phyloP scores from a whole-genome alignment of 192 early-diverging fungal genomes.

The Mortierella claussenii region DNA sequence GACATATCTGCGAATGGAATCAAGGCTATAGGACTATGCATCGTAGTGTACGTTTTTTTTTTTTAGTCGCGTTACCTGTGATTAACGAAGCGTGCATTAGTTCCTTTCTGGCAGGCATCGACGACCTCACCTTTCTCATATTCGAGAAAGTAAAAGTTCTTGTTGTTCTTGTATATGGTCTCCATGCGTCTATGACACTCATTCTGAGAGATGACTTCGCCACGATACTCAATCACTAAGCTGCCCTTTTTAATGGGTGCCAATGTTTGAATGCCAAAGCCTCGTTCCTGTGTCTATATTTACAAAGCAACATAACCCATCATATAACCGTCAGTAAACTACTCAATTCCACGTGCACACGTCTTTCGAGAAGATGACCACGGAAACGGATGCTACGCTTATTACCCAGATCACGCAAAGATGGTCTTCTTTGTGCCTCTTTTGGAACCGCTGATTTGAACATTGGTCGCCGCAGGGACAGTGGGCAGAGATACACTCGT shows the following conservation, averaged over 20 bases:
- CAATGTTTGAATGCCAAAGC: constrained; percentile 75
- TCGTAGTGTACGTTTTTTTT: no score
- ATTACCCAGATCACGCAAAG: constrained; percentile 76
- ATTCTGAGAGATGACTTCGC: constrained; percentile 79
- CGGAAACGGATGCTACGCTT: not conserved
- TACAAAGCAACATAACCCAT: no score
- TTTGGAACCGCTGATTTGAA: constrained; percentile 82
- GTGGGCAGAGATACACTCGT: constrained; percentile 74
- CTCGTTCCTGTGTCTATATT: constrained; percentile 69
- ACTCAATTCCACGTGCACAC: no score
- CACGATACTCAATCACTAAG: constrained; percentile 84
- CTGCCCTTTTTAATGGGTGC: constrained; percentile 62
- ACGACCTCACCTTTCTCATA: constrained; percentile 81
- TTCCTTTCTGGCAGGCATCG: constrained; percentile 81
- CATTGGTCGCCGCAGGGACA: constrained; percentile 78
- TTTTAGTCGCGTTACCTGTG: no score
- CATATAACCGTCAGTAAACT: no score
- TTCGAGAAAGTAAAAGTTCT: constrained; percentile 84
- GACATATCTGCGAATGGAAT: not conserved
- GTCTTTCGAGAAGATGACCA: no score
- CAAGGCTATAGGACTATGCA: not conserved
- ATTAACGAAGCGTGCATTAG: constrained; percentile 86
- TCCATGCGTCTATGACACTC: constrained; percentile 79
- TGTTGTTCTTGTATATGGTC: constrained; percentile 68
- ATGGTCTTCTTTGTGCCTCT: constrained; percentile 56